A percentile compares a stretch with the other conserved stretches of the same genome.
These are phyloP conservation scores for Vitis hybrid DNA, from an alignment of 177 flowering plant genomes.

Conservation along the genomic window DNA sequence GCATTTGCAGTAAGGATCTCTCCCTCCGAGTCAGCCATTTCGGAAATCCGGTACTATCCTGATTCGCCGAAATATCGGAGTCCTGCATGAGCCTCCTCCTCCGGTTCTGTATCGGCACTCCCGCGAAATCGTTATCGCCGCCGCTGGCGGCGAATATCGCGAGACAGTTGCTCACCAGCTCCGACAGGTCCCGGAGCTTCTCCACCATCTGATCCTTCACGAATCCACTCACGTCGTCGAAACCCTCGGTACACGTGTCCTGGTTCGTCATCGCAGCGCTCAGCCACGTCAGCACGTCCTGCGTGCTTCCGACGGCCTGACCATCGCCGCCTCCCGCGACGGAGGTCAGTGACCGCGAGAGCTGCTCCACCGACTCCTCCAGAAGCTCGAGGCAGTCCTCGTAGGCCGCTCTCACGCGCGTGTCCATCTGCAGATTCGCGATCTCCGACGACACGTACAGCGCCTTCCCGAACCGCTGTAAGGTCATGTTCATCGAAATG, in stretches of 20 bases:
- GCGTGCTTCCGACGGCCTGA: conserved; percentile 23
- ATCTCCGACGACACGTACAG: conserved; percentile 44
- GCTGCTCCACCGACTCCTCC: conserved; percentile 67
- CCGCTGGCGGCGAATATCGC: conserved; percentile 50
- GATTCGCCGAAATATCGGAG: conserved; percentile 3
- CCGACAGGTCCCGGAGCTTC: conserved; percentile 52
- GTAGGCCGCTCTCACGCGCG: conserved; percentile 60
- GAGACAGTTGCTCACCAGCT: conserved; percentile 75
- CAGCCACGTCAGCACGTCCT: conserved; percentile 91
- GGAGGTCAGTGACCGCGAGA: conserved; percentile 50
- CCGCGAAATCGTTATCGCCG: conserved; percentile 53
- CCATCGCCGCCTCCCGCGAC: conserved; percentile 15
- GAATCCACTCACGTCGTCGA: conserved; percentile 37
- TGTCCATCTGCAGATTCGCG: conserved; percentile 47
- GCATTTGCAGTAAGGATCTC: conserved; percentile 47
- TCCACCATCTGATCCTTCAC: conserved; percentile 55
- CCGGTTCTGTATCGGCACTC: conserved; percentile 73
- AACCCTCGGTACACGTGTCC: conserved; percentile 87
- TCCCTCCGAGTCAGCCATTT: conserved; percentile 61
- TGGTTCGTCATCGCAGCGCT: conserved; percentile 88
- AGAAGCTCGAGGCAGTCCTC: conserved; percentile 85
- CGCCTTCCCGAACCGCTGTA: conserved; percentile 57
- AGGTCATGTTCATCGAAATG: conserved; percentile 81
- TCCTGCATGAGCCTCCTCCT: conserved; percentile 40
- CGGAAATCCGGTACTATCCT: conserved; percentile 38